Evolutionary conservation across 345 rosid genomes (phyloP).

Genomic region (Triadica sebifera): DNA sequence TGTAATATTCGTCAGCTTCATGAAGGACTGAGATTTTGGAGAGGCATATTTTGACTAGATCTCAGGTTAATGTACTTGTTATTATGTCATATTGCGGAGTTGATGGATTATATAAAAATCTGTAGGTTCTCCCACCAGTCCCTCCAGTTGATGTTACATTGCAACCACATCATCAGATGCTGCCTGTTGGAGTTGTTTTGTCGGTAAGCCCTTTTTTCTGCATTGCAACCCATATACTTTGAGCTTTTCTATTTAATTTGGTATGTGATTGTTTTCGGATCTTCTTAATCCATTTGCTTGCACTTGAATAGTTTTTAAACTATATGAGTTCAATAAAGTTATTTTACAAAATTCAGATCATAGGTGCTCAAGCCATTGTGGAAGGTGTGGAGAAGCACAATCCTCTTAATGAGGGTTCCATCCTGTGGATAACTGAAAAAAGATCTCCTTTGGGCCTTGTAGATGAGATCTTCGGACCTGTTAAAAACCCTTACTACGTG

Average conservation of each 20-base stretch:
- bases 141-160: slow-evolving; percentile 60
- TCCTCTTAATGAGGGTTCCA: slow-evolving; percentile 83
- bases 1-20: background rate
- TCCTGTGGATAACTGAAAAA: slow-evolving; percentile 73
- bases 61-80: background rate
- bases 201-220: slow-evolving; percentile 52
- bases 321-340: background rate
- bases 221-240: background rate
- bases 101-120: background rate
- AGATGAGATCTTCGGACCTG: slow-evolving; percentile 97
- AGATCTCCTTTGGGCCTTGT: slow-evolving; percentile 69
- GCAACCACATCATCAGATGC: slow-evolving; percentile 60
- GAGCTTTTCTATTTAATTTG: no score
- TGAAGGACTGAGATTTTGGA: background rate
- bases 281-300: background rate
- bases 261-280: no score
- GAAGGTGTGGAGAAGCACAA: slow-evolving; percentile 77
- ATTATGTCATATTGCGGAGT: slow-evolving; percentile 1
- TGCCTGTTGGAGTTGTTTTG: slow-evolving; percentile 78
- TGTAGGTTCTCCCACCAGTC: slow-evolving; percentile 80
- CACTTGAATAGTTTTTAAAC: background rate
- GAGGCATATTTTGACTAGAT: background rate
- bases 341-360: slow-evolving; percentile 40
- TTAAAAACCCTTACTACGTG: slow-evolving; percentile 73
- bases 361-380: slow-evolving; percentile 74